Base-by-base conservation (phyloP, 2,329 filamentous ascomycete species). In the Colletotrichum phormii region DNA sequence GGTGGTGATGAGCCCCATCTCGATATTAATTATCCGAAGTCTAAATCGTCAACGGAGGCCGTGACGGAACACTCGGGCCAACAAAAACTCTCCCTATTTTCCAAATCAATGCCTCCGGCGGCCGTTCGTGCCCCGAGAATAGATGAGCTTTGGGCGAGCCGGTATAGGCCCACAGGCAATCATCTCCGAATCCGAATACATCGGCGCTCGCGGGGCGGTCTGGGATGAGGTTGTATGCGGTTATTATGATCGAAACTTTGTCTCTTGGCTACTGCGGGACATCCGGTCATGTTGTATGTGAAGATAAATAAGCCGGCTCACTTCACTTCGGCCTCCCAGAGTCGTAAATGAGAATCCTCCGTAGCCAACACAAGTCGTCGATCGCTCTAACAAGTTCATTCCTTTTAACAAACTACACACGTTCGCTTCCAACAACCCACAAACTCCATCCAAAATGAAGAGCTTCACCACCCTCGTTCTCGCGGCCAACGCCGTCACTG, bases 391-490 rank as follows among this genome's bases (percentile, higher is more conserved):
- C 29, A 11, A 59, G 59, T 42, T 29, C 65, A 29, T 26, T 69
- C 67, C 59, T 64, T 60, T 2, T n/a, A 68, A 29, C 26, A 15
- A 37, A 49, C 24, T 12, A 35, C 55, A 37, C 8, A 37, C 65
- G 55, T 46, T 70, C 65, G 60, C 58, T 72, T 64, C n/a, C n/a
- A 60, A 26, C n/a, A 60, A 26, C n/a, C 63, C 15, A 55, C 31
- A 13, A 15, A 35, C 26, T 22, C 22, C 29, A n/a, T 29, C 57
- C 58, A 55, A 68, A 3, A 72, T 72, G 70, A 70, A 72, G 70
- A 70, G 54, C 70, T 72, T 72, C 66, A 26, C 33, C 54, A 51
- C 33, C 60, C 37, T 70, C 55, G 26, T 70, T 18, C 53, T 72
- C 35, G 66, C 66, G n/a, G 58, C 59, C 5, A 33, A 64, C 6